phyloP scores from a whole-genome alignment of 2,329 filamentous ascomycete species.

The Hypoxylon sp. region DNA sequence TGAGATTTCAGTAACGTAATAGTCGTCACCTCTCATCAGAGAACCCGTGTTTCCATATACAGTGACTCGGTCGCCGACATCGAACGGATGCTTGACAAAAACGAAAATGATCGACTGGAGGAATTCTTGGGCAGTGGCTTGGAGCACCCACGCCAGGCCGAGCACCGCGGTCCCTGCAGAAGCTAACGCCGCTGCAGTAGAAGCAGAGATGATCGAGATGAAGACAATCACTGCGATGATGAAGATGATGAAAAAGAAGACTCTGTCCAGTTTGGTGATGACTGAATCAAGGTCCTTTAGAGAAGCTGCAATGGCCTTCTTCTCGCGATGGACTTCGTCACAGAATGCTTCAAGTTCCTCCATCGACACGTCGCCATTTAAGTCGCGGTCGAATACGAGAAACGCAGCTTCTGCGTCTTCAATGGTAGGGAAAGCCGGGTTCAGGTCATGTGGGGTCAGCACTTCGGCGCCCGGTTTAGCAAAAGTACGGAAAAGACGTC shows the following conservation, averaged over 20 bases:
- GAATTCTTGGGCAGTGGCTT: conserved; percentile 93
- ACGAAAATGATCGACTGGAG: conserved; percentile 94
- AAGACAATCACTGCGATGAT: conserved; percentile 88
- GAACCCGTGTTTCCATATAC: conserved; percentile 91
- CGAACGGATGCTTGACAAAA: conserved; percentile 97
- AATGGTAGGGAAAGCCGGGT: conserved; percentile 79
- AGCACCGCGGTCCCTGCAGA: conserved; percentile 90
- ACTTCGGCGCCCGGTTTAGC: conserved; percentile 80
- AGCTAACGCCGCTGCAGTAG: conserved; percentile 89
- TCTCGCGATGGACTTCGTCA: conserved; percentile 93
- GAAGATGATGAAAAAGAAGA: conserved; percentile 87
- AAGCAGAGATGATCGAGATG: conserved; percentile 88
- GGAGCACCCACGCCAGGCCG: conserved; percentile 91
- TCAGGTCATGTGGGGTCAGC: conserved; percentile 82
- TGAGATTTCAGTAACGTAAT: conserved; percentile 95
- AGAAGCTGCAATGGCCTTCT: conserved; percentile 94
- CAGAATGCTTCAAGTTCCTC: conserved; percentile 93
- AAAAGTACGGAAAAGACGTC: conserved; percentile 89
- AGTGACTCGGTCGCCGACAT: conserved; percentile 92
- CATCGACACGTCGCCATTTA: conserved; percentile 97
- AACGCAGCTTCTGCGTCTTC: conserved; percentile 93
- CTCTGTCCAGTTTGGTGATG: conserved; percentile 87
- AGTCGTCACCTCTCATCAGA: conserved; percentile 85
- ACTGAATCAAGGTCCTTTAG: conserved; percentile 96
- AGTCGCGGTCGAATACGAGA: conserved; percentile 92